These are phyloP conservation scores for Saprolegnia diclina DNA, from an alignment of 352 stramenopile species.

Conservation along the genomic window DNA sequence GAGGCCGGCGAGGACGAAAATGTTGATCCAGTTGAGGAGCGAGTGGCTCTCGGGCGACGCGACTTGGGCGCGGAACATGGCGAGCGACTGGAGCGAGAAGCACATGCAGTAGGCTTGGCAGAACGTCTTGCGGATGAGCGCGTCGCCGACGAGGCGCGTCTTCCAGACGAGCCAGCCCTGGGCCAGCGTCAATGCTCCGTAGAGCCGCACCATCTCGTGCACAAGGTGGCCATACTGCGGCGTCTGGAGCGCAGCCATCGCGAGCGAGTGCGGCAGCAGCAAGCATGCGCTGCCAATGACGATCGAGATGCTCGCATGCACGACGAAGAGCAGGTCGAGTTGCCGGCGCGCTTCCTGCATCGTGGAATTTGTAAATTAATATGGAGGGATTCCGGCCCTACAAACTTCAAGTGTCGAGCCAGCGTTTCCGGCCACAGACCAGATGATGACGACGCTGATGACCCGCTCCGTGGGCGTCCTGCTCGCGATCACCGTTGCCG, in stretches of 20 bases:
- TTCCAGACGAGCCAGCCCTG: slow-evolving; percentile 84
- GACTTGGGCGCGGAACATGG: slow-evolving; percentile 66
- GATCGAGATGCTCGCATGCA: slow-evolving; percentile 65
- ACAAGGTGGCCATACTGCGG: slow-evolving; percentile 75
- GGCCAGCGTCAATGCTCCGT: slow-evolving; percentile 70
- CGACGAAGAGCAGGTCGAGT: slow-evolving; percentile 75
- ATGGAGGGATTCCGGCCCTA: neutral
- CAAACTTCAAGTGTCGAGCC: no score
- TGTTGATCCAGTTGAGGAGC: slow-evolving; percentile 75
- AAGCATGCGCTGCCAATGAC: slow-evolving; percentile 63
- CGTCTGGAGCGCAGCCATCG: slow-evolving; percentile 66
- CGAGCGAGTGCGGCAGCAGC: slow-evolving; percentile 72
- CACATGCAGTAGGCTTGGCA: slow-evolving; percentile 85
- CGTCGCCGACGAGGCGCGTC: slow-evolving; percentile 78
- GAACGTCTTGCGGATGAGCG: slow-evolving; percentile 78
- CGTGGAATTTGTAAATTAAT: neutral
- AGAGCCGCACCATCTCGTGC: slow-evolving; percentile 83
- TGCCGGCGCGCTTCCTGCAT: slow-evolving; percentile 55
- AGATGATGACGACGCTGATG: neutral
- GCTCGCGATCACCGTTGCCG: neutral
- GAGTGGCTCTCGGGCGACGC: slow-evolving; percentile 71
- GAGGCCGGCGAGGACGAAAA: slow-evolving; percentile 58
- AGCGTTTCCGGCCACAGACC: neutral
- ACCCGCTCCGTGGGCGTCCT: neutral
- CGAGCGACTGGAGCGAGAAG: slow-evolving; percentile 70